A percentile compares a stretch with the other conserved stretches of the same genome.
Conservation (phyloP, 805 yeast species). For the Lipomyces yamadae region DNA sequence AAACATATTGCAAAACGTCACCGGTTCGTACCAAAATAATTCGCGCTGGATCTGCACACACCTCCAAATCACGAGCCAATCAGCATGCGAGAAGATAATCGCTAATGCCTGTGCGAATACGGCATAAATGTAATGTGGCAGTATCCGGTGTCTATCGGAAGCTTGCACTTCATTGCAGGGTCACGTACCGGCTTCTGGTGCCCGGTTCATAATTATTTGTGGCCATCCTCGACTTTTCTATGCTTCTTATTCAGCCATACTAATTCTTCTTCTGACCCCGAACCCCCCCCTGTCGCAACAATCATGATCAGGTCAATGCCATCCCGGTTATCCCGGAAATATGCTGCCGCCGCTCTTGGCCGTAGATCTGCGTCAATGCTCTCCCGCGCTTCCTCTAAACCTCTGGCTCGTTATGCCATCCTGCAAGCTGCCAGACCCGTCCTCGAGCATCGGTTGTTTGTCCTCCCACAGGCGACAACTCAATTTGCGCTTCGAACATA, state of each 20-base stretch:
- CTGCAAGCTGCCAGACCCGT: slow-evolving; percentile 8
- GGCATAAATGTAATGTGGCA: not conserved
- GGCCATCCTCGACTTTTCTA: not conserved
- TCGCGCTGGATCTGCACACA: not conserved
- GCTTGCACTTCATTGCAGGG: not conserved
- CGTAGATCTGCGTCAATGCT: slow-evolving; percentile 20
- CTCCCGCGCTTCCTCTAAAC: slow-evolving; percentile 1
- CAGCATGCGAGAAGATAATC: not conserved
- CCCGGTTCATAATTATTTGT: no score
- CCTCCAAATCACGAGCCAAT: not conserved
- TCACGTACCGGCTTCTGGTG: no score
- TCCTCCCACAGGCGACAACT: slow-evolving; percentile 27
- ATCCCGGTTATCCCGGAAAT: slow-evolving; percentile 2
- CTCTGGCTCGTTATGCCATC: slow-evolving; percentile 6
- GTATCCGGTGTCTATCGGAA: not conserved
- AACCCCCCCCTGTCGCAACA: slow-evolving; percentile 8
- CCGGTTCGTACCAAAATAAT: not conserved
- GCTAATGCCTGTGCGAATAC: not conserved
- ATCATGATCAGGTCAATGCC: slow-evolving; percentile 23
- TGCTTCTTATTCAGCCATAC: not conserved
- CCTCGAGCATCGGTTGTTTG: slow-evolving; percentile 28
- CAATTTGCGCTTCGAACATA: slow-evolving; percentile 29
- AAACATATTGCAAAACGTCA: no score
- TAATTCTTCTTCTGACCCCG: not conserved
- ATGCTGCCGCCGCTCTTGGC: slow-evolving; percentile 17